Evolutionary conservation across 2,329 filamentous ascomycete species (phyloP).

Genomic region (Lasiodiplodia sp.): DNA sequence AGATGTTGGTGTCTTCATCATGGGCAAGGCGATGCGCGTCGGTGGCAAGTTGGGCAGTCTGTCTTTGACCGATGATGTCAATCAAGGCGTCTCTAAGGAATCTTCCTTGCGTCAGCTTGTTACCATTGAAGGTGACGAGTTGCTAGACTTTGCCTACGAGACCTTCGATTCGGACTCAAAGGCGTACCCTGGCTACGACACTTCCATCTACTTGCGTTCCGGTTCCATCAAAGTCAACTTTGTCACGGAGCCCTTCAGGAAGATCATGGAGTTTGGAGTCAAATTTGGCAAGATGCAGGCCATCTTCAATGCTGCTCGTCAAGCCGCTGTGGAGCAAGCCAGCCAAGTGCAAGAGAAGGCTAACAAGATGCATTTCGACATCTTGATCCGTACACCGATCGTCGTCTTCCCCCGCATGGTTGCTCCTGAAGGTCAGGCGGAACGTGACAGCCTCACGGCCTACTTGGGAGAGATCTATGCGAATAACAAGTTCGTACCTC

Average conservation of each 20-base stretch:
- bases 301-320: conserved; percentile 94
- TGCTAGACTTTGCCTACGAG: conserved; percentile 97
- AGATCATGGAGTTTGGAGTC: conserved; percentile 96
- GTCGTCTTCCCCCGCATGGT: conserved; percentile 89
- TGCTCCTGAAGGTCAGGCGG: conserved; percentile 67
- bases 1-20: conserved; percentile 87
- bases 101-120: conserved; percentile 86
- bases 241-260: conserved; percentile 93
- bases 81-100: conserved; percentile 81
- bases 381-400: conserved; percentile 93
- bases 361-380: conserved; percentile 90
- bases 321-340: conserved; percentile 92
- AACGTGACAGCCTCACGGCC: conserved; percentile 85
- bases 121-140: conserved; percentile 92
- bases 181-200: conserved; percentile 92
- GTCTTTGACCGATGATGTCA: conserved; percentile 90
- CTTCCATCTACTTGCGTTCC: conserved; percentile 85
- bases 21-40: conserved; percentile 85
- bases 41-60: conserved; percentile 87
- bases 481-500: conserved; percentile 86
- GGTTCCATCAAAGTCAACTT: conserved; percentile 98
- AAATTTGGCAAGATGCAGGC: conserved; percentile 99
- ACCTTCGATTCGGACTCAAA: conserved; percentile 82
- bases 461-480: conserved; percentile 98
- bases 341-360: conserved; percentile 91